Evolutionary conservation across 2,329 filamentous ascomycete genomes (phyloP).

Genomic region (Sordariomycetes sp.): DNA sequence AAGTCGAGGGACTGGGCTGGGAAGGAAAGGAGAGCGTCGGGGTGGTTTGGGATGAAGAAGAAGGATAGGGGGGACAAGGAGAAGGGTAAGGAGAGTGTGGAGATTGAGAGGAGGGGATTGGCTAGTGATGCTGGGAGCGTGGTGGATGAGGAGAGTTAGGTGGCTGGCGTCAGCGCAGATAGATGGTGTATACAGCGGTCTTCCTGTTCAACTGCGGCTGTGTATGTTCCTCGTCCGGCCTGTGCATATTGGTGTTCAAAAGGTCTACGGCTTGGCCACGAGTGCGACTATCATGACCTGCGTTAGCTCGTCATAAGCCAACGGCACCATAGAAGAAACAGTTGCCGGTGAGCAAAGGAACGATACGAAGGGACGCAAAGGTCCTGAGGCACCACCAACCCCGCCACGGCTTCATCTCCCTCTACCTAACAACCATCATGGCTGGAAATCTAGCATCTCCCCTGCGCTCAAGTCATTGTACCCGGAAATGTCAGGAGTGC

Average conservation of each 20-base stretch:
- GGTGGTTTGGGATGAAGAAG: conserved; percentile 46
- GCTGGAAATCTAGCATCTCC: too few relatives aligned
- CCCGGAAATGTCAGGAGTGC: too few relatives aligned
- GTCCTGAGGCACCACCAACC: too few relatives aligned
- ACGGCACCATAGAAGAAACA: too few relatives aligned
- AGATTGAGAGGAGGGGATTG: conserved; percentile 24
- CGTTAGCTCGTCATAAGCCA: too few relatives aligned
- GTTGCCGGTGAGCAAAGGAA: too few relatives aligned
- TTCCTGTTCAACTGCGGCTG: not conserved
- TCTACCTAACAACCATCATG: too few relatives aligned
- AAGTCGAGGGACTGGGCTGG: conserved; percentile 34
- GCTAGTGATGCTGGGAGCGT: conserved; percentile 14
- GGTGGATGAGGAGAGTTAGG: conserved; percentile 5
- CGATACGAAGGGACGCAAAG: too few relatives aligned
- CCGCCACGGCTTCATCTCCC: too few relatives aligned
- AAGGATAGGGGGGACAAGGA: conserved; percentile 28
- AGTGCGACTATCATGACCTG: too few relatives aligned
- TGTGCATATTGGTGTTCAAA: not conserved
- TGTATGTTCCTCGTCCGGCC: not conserved
- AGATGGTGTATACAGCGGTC: not conserved
- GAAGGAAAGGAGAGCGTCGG: conserved; percentile 34
- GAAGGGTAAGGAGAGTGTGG: conserved; percentile 35
- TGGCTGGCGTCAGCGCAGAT: not conserved
- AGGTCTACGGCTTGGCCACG: too few relatives aligned
- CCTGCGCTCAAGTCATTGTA: too few relatives aligned